Evolutionary conservation across 805 yeast species (phyloP).

Genomic region (Schizosaccharomyces lindneri): DNA sequence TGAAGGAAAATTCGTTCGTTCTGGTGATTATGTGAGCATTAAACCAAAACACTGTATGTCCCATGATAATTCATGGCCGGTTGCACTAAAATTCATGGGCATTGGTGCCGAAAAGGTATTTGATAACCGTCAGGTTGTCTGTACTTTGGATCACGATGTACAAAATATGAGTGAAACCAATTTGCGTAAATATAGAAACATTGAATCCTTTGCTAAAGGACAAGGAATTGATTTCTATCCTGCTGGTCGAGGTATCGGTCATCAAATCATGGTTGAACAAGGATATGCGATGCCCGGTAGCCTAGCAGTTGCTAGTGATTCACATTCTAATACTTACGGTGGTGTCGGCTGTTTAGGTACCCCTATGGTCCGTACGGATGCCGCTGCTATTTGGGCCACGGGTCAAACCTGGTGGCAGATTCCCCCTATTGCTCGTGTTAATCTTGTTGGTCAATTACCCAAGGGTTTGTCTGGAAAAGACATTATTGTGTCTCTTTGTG

Average conservation of each 20-base stretch:
- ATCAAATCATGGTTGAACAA: conserved; percentile 95
- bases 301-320: conserved; percentile 86
- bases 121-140: conserved; percentile 76
- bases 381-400: conserved; percentile 98
- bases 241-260: conserved; percentile 98
- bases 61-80: conserved; percentile 98
- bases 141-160: conserved; percentile 93
- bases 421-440: conserved; percentile 93
- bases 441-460: conserved; percentile 57
- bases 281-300: conserved; percentile 93
- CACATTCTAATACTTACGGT: conserved; percentile 94
- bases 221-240: conserved; percentile 94
- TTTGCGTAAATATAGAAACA: conserved; percentile 63
- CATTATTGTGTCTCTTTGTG: conserved; percentile 88
- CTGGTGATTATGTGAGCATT: conserved; percentile 89
- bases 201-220: conserved; percentile 64
- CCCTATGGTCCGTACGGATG: conserved; percentile 94
- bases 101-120: conserved; percentile 68
- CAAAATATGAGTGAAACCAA: conserved; percentile 82
- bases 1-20: conserved; percentile 44
- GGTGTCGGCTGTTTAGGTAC: conserved; percentile 92
- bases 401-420: conserved; percentile 99
- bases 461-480: conserved; percentile 86
- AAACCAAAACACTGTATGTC: conserved; percentile 96
- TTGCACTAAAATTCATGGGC: conserved; percentile 85